These are phyloP conservation scores for Colletotrichum sublineola DNA, from an alignment of 2,329 filamentous ascomycete genomes.

Conservation along the genomic window DNA sequence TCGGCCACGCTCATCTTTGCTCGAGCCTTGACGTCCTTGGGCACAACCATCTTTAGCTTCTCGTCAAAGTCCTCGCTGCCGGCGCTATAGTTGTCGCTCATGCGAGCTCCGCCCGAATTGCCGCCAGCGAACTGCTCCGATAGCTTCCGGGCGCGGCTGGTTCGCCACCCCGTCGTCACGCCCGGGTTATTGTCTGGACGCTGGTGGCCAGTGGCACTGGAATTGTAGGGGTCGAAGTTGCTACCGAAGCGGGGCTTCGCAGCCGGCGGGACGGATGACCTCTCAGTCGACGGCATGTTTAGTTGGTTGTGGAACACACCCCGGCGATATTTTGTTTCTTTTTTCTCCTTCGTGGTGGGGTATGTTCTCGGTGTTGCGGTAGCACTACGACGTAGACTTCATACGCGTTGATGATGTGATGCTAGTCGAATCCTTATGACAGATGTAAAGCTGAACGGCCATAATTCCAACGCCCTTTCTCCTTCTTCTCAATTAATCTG, in stretches of 20 bases:
- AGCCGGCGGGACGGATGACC: slow-evolving; percentile 47
- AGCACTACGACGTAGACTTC: not conserved
- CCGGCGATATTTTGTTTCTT: not conserved
- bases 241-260: slow-evolving; percentile 58
- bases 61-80: slow-evolving; percentile 70
- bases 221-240: slow-evolving; percentile 78
- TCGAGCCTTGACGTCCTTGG: slow-evolving; percentile 57
- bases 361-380: not conserved
- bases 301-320: not conserved
- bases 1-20: slow-evolving; percentile 63
- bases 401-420: slow-evolving; percentile 19
- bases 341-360: not conserved
- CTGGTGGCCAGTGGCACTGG: slow-evolving; percentile 83
- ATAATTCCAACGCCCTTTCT: not conserved
- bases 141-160: slow-evolving; percentile 77
- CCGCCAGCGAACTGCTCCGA: slow-evolving; percentile 75
- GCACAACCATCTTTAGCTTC: slow-evolving; percentile 57
- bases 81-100: slow-evolving; percentile 75
- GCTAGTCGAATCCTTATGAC: slow-evolving; percentile 5
- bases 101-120: slow-evolving; percentile 68
- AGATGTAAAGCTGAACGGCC: not conserved
- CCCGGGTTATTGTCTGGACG: slow-evolving; percentile 76
- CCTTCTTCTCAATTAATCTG: not conserved
- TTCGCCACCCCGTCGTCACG: slow-evolving; percentile 74
- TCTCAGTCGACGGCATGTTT: slow-evolving; percentile 25